Conservation (phyloP, 192 early-diverging fungal genomes). For the Mortierella claussenii region DNA sequence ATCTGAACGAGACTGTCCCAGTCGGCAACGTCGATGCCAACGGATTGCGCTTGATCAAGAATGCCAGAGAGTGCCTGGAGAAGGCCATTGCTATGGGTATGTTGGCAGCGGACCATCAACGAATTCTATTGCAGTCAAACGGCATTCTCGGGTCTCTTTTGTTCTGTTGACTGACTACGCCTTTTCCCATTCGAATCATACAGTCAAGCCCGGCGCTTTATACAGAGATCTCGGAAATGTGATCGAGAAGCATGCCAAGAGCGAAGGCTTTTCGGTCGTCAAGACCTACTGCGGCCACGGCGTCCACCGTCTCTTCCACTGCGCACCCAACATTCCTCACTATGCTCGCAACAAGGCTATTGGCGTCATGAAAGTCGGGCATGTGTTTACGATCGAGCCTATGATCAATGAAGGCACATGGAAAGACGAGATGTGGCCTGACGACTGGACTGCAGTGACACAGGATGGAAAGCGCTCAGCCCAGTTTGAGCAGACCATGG, state of each 20-base stretch:
- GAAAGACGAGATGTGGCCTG: conserved; percentile 77
- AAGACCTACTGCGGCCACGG: conserved; percentile 95
- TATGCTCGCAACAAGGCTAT: conserved; percentile 95
- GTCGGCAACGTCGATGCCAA: conserved; percentile 89
- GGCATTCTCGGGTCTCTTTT: too few relatives aligned
- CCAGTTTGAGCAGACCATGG: conserved; percentile 96
- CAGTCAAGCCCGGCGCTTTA: conserved; percentile 89
- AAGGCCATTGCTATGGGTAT: conserved; percentile 91
- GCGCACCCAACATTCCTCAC: conserved; percentile 91
- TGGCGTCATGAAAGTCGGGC: conserved; percentile 95
- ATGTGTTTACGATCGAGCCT: conserved; percentile 99
- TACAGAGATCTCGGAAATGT: conserved; percentile 94
- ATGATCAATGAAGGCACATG: conserved; percentile 94
- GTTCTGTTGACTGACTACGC: too few relatives aligned
- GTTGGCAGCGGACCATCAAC: too few relatives aligned
- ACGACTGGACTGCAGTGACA: conserved; percentile 92
- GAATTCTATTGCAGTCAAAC: too few relatives aligned
- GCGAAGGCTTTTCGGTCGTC: conserved; percentile 91
- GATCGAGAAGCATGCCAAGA: conserved; percentile 88
- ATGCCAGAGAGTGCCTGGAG: conserved; percentile 87
- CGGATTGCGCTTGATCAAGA: conserved; percentile 80
- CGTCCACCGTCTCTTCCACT: conserved; percentile 88
- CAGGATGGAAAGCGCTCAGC: conserved; percentile 94
- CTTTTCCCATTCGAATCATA: too few relatives aligned
- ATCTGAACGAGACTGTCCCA: conserved; percentile 92